A percentile compares a stretch with the other conserved stretches of the same genome.
Evolutionary conservation across 2,329 filamentous ascomycete genomes (phyloP).

Genomic region (Sphaceloma murrayae): DNA sequence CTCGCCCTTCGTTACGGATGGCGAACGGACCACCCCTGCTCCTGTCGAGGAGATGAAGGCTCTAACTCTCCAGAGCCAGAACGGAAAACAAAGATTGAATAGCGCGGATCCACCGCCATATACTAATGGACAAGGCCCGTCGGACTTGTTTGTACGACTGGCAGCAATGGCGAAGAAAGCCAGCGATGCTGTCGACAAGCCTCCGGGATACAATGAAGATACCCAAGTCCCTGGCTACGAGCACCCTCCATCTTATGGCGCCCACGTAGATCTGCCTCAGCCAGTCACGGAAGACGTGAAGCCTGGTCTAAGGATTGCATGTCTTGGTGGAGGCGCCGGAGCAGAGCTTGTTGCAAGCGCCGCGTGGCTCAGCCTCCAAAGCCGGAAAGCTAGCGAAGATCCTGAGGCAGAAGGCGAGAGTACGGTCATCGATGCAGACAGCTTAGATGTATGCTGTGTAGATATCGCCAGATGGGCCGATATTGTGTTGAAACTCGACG

Average conservation of each 20-base stretch:
- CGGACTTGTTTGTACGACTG: background rate
- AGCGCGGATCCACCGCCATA: background rate
- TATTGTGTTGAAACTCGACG: conserved; percentile 51
- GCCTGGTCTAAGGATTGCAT: conserved; percentile 37
- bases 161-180: background rate
- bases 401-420: conserved; percentile 14
- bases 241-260: conserved; percentile 10
- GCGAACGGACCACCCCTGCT: conserved; percentile 4
- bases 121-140: background rate
- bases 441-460: conserved; percentile 52
- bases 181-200: background rate
- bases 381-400: conserved; percentile 6
- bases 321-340: conserved; percentile 56
- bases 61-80: background rate
- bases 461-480: conserved; percentile 72
- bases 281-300: background rate
- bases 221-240: conserved; percentile 8
- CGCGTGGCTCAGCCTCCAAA: conserved; percentile 34
- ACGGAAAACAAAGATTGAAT: background rate
- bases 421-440: conserved; percentile 18
- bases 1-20: conserved; percentile 20
- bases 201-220: conserved; percentile 10
- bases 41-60: background rate
- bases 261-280: background rate
- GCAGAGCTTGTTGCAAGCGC: conserved; percentile 58